Evolutionary conservation across 179 eudicot species (phyloP).

Genomic region (Heliamphora ciliata): DNA sequence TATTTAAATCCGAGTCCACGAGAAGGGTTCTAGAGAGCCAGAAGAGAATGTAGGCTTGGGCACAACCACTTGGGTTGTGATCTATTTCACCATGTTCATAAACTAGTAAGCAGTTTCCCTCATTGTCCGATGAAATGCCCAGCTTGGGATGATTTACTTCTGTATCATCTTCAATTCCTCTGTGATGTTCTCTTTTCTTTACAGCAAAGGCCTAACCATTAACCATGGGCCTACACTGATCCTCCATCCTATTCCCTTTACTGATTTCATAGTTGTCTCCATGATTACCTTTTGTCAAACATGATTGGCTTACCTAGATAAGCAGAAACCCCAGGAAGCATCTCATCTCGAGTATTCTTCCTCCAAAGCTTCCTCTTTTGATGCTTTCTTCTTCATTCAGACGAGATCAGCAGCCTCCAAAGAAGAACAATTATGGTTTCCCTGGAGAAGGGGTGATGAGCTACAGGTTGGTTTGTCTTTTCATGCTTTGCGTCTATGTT

Average conservation of each 20-base stretch:
- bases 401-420: conserved; percentile 31
- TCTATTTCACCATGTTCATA: conserved; percentile 40
- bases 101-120: conserved; percentile 29
- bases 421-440: conserved; percentile 9
- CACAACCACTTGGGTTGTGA: conserved; percentile 35
- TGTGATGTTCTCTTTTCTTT: conserved; percentile 25
- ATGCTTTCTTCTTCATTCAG: conserved; percentile 9
- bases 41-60: conserved; percentile 20
- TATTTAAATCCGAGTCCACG: conserved; percentile 32
- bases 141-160: conserved; percentile 39
- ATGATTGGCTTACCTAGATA: conserved; percentile 33
- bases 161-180: conserved; percentile 41
- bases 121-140: conserved; percentile 33
- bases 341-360: conserved; percentile 26
- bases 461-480: too few relatives aligned
- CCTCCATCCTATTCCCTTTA: conserved; percentile 30
- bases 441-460: too few relatives aligned
- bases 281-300: conserved; percentile 27
- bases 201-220: conserved; percentile 28
- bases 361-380: conserved; percentile 16
- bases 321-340: conserved; percentile 36
- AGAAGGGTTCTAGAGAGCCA: conserved; percentile 16
- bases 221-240: conserved; percentile 32
- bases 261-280: conserved; percentile 35
- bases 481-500: too few relatives aligned